Evolutionary conservation across 1,284 basidiomycete species (phyloP).

Genomic region (Ustilago trichophora): DNA sequence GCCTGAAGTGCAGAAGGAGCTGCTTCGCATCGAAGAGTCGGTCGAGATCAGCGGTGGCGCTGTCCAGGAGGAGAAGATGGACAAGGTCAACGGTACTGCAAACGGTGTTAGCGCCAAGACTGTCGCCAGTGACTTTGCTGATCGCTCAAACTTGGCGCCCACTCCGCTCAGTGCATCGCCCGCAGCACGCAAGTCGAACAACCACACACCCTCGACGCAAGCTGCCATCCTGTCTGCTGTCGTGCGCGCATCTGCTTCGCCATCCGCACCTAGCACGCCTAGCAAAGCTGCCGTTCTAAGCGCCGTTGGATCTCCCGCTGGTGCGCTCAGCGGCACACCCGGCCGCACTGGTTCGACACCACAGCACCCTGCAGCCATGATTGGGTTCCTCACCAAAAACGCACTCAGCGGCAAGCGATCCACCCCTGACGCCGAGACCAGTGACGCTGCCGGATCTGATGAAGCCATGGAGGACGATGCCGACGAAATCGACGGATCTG

Average conservation of each 20-base stretch:
- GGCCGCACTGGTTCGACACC: constrained; percentile 10
- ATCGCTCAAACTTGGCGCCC: constrained; percentile 7
- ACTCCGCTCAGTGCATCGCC: constrained; percentile 46
- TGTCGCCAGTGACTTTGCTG: constrained; percentile 5
- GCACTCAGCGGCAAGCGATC: constrained; percentile 23
- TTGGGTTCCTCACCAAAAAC: constrained; percentile 45
- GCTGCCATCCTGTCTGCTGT: constrained; percentile 46
- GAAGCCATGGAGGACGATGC: constrained; percentile 30
- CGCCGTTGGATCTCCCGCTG: background rate
- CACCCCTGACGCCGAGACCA: background rate
- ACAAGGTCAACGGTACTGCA: background rate
- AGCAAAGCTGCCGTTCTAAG: constrained; percentile 5
- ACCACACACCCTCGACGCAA: constrained; percentile 32
- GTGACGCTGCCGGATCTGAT: background rate
- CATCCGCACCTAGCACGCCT: constrained; percentile 30
- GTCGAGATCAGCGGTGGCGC: constrained; percentile 32
- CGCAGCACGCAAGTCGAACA: constrained; percentile 15
- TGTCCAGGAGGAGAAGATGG: background rate
- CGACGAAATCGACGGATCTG: constrained; percentile 23
- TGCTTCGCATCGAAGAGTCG: constrained; percentile 45
- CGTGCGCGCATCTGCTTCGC: constrained; percentile 39
- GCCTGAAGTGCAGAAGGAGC: constrained; percentile 51
- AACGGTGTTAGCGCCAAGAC: background rate
- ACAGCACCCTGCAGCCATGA: constrained; percentile 32
- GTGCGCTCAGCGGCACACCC: constrained; percentile 13